Evolutionary conservation across 2,329 filamentous ascomycete species (phyloP).

Genomic region (Ascochyta fabae): DNA sequence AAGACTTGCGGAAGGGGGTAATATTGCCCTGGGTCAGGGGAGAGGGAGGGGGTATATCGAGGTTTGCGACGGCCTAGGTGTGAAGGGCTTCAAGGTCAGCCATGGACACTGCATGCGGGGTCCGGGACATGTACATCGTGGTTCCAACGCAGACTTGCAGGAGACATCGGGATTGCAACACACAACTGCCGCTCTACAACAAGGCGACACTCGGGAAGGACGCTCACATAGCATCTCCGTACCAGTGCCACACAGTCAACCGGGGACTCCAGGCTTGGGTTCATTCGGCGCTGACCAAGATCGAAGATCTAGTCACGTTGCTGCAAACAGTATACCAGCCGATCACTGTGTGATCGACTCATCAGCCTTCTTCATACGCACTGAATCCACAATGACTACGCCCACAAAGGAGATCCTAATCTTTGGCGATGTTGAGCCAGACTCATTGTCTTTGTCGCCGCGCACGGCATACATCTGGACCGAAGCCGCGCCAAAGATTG

Average conservation of each 20-base stretch:
- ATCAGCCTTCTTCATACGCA: constrained; percentile 91
- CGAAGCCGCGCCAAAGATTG: constrained; percentile 86
- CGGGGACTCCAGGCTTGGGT: constrained; percentile 44
- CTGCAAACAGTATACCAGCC: constrained; percentile 29
- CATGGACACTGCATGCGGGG: constrained; percentile 88
- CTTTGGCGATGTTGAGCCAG: constrained; percentile 95
- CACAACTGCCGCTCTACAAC: constrained; percentile 28
- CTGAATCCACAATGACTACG: constrained; percentile 56
- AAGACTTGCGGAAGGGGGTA: constrained; percentile 86
- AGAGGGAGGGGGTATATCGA: constrained; percentile 84
- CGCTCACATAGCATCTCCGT: constrained; percentile 46
- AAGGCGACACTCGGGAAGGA: constrained; percentile 34
- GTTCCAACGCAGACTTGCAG: constrained; percentile 50
- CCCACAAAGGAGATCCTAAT: constrained; percentile 75
- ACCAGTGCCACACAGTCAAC: constrained; percentile 38
- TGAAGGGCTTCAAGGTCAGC: constrained; percentile 84
- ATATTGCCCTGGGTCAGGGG: constrained; percentile 80
- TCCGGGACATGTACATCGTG: constrained; percentile 50
- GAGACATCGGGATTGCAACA: constrained; percentile 43
- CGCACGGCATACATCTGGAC: constrained; percentile 85
- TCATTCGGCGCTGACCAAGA: constrained; percentile 25
- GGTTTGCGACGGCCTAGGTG: constrained; percentile 85
- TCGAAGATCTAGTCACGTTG: constrained; percentile 23
- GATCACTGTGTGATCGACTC: constrained; percentile 77
- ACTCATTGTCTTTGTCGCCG: constrained; percentile 80